These are phyloP conservation scores for Lepidium africanum DNA, from an alignment of 345 rosid genomes.

Conservation along the genomic window DNA sequence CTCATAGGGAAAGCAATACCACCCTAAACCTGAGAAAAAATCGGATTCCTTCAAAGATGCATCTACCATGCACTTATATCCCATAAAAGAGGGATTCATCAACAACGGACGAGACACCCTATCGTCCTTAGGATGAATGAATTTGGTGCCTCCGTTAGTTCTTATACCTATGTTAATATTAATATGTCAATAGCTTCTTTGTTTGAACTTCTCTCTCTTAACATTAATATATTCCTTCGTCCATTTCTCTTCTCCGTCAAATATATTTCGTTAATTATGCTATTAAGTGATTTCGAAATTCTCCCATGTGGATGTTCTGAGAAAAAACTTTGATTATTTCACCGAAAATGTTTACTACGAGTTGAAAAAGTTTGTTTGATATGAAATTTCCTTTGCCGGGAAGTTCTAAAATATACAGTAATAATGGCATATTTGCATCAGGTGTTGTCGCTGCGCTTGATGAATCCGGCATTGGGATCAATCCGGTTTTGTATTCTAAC, in stretches of 20 bases:
- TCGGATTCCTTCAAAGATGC: no score
- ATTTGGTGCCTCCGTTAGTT: no score
- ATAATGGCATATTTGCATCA: slow-evolving; percentile 50
- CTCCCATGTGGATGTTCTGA: slow-evolving; percentile 42
- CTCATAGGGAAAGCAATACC: no score
- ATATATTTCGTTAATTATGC: background rate
- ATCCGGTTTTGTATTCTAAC: slow-evolving; percentile 8
- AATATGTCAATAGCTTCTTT: no score
- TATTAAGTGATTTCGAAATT: slow-evolving; percentile 25
- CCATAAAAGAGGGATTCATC: no score
- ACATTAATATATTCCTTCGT: background rate
- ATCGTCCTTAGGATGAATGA: no score
- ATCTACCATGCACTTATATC: no score
- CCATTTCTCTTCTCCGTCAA: background rate
- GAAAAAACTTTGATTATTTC: slow-evolving; percentile 23
- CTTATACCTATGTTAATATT: no score
- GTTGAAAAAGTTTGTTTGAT: slow-evolving; percentile 50
- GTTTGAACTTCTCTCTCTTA: no score
- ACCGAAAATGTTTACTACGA: slow-evolving; percentile 21
- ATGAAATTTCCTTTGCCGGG: slow-evolving; percentile 43
- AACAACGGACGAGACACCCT: no score
- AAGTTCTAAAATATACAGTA: slow-evolving; percentile 35
- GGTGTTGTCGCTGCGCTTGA: slow-evolving; percentile 73
- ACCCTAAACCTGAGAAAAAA: no score
- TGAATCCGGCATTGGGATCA: background rate